These are phyloP conservation scores for Chytriomyces confervae DNA, from an alignment of 192 early-diverging fungal species.

Conservation along the genomic window DNA sequence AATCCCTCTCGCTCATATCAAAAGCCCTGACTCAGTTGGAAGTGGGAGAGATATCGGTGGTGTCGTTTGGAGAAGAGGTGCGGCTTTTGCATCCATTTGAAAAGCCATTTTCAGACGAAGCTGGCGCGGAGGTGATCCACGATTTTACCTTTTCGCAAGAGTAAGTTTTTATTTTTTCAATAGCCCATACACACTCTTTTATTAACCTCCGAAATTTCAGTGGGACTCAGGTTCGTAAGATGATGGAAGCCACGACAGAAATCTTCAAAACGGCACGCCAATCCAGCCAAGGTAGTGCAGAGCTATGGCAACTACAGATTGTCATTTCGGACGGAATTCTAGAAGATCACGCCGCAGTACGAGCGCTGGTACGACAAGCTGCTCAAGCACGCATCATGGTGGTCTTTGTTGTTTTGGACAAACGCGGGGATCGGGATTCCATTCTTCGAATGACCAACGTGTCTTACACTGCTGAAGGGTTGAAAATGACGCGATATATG, in stretches of 20 bases:
- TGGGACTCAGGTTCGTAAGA: conserved; percentile 79
- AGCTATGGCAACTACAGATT: conserved; percentile 96
- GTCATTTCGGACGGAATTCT: conserved; percentile 97
- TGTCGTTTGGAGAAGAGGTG: conserved; percentile 88
- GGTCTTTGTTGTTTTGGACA: conserved; percentile 95
- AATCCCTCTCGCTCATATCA: conserved; percentile 90
- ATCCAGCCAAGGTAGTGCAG: conserved; percentile 51
- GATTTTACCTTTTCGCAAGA: conserved; percentile 91
- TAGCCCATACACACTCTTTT: neutral
- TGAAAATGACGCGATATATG: conserved; percentile 84
- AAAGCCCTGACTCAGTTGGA: conserved; percentile 94
- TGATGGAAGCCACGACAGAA: conserved; percentile 84
- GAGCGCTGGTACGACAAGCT: conserved; percentile 81
- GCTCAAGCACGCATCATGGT: conserved; percentile 90
- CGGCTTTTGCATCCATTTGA: conserved; percentile 95
- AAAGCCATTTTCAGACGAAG: conserved; percentile 82
- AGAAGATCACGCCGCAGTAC: conserved; percentile 87
- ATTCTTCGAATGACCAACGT: conserved; percentile 92
- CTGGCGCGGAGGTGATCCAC: conserved; percentile 88
- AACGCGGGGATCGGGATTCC: conserved; percentile 78
- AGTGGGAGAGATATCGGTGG: conserved; percentile 89
- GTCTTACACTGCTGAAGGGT: conserved; percentile 66
- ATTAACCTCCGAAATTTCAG: conserved; percentile 26
- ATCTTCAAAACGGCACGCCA: conserved; percentile 78
- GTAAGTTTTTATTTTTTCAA: conserved; percentile 23